Percentiles rank a stretch among this genome's conserved stretches.
phyloP scores from a whole-genome alignment of 257 asterid species.

The Solanum raphanifolium region DNA sequence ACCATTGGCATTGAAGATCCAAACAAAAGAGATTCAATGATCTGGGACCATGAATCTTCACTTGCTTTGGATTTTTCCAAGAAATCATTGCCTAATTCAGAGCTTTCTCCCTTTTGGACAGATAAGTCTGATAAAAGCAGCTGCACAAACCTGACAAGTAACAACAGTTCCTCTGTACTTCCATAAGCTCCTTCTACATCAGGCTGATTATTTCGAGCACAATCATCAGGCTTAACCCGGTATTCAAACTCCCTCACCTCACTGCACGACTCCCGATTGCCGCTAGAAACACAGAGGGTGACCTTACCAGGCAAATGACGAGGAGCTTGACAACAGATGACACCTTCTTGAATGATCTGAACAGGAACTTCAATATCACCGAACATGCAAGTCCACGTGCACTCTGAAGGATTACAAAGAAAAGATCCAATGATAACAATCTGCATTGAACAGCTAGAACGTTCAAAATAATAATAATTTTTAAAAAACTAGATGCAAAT shows the following conservation, averaged over 20 bases:
- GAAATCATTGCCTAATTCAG: neutral
- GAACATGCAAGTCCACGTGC: slow-evolving; percentile 87
- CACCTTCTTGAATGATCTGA: slow-evolving; percentile 78
- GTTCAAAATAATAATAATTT: neutral
- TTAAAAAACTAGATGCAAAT: neutral
- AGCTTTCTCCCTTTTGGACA: neutral
- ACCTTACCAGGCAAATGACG: slow-evolving; percentile 64
- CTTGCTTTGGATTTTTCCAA: slow-evolving; percentile 8
- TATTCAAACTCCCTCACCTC: slow-evolving; percentile 83
- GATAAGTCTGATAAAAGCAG: slow-evolving; percentile 1
- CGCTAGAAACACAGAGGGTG: slow-evolving; percentile 59
- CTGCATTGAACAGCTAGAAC: slow-evolving; percentile 30
- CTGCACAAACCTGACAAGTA: slow-evolving; percentile 15
- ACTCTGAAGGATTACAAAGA: slow-evolving; percentile 53
- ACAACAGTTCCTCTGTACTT: slow-evolving; percentile 44
- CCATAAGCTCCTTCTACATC: slow-evolving; percentile 28
- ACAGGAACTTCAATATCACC: slow-evolving; percentile 83
- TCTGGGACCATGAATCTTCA: slow-evolving; percentile 11
- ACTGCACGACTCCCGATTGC: slow-evolving; percentile 81
- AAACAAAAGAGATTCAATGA: slow-evolving; percentile 4
- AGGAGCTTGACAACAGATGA: slow-evolving; percentile 77
- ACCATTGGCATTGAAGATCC: slow-evolving; percentile 3
- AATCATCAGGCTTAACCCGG: slow-evolving; percentile 36
- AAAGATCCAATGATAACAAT: slow-evolving; percentile 76
- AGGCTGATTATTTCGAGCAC: slow-evolving; percentile 24